phyloP scores from a whole-genome alignment of 768 basidiomycete species.

The Psilocybe subaeruginosa region DNA sequence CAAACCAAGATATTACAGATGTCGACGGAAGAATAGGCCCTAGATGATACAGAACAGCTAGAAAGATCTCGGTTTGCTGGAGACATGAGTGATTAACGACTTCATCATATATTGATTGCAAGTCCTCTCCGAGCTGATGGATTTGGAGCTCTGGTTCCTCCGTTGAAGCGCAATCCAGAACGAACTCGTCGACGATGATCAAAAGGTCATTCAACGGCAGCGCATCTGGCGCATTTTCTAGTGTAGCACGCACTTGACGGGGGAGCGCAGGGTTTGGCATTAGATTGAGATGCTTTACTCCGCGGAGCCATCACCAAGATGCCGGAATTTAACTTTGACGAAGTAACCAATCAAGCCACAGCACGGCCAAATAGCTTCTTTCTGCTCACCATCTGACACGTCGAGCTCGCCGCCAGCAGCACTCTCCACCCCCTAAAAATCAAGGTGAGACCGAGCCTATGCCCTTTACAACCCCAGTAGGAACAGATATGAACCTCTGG shows the following conservation, averaged over 20 bases:
- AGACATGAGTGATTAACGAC: constrained; percentile 65
- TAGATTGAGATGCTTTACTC: constrained; percentile 12
- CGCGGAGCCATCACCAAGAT: constrained; percentile 11
- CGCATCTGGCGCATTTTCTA: constrained; percentile 57
- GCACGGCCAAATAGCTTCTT: constrained; percentile 31
- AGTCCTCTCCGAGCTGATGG: constrained; percentile 63
- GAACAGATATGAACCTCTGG: neutral
- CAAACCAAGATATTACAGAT: constrained; percentile 84
- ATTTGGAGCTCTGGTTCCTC: constrained; percentile 47
- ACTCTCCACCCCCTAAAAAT: constrained; percentile 21
- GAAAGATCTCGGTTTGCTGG: constrained; percentile 66
- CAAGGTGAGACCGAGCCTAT: constrained; percentile 32
- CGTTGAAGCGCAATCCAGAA: constrained; percentile 49
- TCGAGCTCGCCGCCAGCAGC: constrained; percentile 35
- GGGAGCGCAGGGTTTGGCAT: constrained; percentile 25
- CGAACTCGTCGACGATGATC: constrained; percentile 56
- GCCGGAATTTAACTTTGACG: constrained; percentile 14
- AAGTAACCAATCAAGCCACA: constrained; percentile 30
- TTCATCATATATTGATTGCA: constrained; percentile 65
- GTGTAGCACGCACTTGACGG: constrained; percentile 57
- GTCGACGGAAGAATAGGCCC: constrained; percentile 61
- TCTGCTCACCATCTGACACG: constrained; percentile 38
- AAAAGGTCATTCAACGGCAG: constrained; percentile 53
- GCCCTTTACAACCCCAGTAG: constrained; percentile 12
- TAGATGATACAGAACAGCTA: constrained; percentile 67